These are phyloP conservation scores for Cercospora sojina DNA, from an alignment of 2,329 filamentous ascomycete genomes.

Conservation along the genomic window DNA sequence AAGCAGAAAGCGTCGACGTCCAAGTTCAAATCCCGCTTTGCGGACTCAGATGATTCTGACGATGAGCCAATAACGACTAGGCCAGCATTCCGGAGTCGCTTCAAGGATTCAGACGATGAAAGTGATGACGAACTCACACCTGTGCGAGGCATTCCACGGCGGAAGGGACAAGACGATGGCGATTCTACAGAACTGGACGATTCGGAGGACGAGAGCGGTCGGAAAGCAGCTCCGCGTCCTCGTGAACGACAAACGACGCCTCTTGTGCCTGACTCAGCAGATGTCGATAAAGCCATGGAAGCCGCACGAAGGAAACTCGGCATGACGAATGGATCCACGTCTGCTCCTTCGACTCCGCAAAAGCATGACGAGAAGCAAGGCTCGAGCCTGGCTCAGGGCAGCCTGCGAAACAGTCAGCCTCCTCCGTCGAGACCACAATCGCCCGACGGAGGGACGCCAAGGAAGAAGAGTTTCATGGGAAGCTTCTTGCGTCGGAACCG, in stretches of 20 bases:
- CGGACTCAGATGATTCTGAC: slow-evolving; percentile 59
- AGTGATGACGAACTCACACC: slow-evolving; percentile 54
- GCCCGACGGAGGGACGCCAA: slow-evolving; percentile 24
- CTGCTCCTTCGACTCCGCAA: slow-evolving; percentile 14
- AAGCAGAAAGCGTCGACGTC: slow-evolving; percentile 16
- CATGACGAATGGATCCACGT: slow-evolving; percentile 16
- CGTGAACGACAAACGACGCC: slow-evolving; percentile 39
- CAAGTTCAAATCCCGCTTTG: slow-evolving; percentile 58
- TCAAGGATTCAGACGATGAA: slow-evolving; percentile 51
- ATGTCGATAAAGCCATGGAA: slow-evolving; percentile 42
- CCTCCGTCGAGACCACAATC: slow-evolving; percentile 54
- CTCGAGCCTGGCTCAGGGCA: slow-evolving; percentile 38
- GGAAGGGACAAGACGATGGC: slow-evolving; percentile 55
- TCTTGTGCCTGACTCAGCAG: slow-evolving; percentile 36
- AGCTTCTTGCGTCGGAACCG: slow-evolving; percentile 39
- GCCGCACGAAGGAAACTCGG: slow-evolving; percentile 37
- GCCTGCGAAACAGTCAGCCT: slow-evolving; percentile 37
- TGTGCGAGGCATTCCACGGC: slow-evolving; percentile 61
- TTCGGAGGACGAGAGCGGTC: slow-evolving; percentile 40
- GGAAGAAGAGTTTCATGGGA: slow-evolving; percentile 37
- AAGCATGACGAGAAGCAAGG: slow-evolving; percentile 34
- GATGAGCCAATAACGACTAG: slow-evolving; percentile 44
- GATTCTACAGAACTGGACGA: slow-evolving; percentile 56
- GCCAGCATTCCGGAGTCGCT: slow-evolving; percentile 46
- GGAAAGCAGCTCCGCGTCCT: slow-evolving; percentile 44